Evolutionary conservation across 371 early-diverging fungal species (phyloP).

Genomic region (Actinomortierella wolfii): DNA sequence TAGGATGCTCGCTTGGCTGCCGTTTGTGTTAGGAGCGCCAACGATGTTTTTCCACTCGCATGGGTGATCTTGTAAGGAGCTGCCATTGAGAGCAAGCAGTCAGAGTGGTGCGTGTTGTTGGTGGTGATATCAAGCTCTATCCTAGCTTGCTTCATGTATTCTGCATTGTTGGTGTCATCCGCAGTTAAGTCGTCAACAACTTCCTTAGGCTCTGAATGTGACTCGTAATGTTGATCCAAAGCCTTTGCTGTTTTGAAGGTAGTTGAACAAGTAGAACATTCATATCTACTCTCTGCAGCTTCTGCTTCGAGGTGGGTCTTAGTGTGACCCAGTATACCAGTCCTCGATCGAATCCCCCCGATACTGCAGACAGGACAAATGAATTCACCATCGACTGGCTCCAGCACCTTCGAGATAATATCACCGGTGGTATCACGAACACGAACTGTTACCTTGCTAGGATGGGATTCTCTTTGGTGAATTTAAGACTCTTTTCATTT

Average conservation of each 20-base stretch:
- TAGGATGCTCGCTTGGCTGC: conserved; percentile 1
- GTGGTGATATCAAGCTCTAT: conserved; percentile 1
- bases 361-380: conserved; percentile 1
- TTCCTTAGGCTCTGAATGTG: neutral
- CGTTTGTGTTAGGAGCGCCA: neutral
- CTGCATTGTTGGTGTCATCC: neutral
- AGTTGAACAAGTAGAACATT: neutral
- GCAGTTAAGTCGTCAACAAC: neutral
- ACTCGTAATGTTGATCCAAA: neutral
- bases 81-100: conserved; percentile 2
- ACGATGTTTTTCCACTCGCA: conserved; percentile 1
- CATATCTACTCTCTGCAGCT: neutral
- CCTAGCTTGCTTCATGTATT: neutral
- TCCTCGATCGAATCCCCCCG: neutral
- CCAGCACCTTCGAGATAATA: conserved; percentile 1
- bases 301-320: conserved; percentile 1
- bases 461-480: neutral
- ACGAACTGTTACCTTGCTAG: neutral
- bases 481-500: neutral
- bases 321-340: conserved; percentile 1
- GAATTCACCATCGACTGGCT: neutral
- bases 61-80: neutral
- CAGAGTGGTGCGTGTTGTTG: neutral
- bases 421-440: neutral
- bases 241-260: conserved; percentile 1